phyloP scores from a whole-genome alignment of 1,284 basidiomycete species.

The Rhodofomes roseus region DNA sequence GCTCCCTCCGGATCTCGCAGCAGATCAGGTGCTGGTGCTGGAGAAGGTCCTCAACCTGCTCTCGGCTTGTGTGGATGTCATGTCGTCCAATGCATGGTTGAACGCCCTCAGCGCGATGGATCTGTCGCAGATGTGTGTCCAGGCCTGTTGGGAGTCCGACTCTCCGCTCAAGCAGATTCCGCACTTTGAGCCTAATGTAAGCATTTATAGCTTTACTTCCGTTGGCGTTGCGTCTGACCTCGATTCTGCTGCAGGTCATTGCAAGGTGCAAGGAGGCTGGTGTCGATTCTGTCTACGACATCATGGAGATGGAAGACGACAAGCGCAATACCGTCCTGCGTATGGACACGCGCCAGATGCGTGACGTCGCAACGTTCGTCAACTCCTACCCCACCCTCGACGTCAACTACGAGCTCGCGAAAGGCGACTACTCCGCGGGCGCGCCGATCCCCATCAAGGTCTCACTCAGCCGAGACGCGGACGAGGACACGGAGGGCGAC shows the following conservation, averaged over 20 bases:
- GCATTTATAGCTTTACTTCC: conserved; percentile 13
- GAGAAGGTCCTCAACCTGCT: conserved; percentile 89
- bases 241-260: conserved; percentile 50
- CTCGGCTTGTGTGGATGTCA: conserved; percentile 95
- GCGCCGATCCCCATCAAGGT: conserved; percentile 83
- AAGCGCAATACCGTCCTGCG: conserved; percentile 78
- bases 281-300: conserved; percentile 88
- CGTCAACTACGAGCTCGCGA: conserved; percentile 77
- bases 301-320: conserved; percentile 96
- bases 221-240: not conserved
- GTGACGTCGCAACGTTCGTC: conserved; percentile 88
- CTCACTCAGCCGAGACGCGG: conserved; percentile 77
- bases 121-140: conserved; percentile 98
- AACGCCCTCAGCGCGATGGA: conserved; percentile 98
- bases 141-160: conserved; percentile 97
- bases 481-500: conserved; percentile 76
- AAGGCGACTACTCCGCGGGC: conserved; percentile 81
- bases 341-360: conserved; percentile 87
- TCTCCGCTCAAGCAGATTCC: conserved; percentile 94
- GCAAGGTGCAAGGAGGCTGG: conserved; percentile 81
- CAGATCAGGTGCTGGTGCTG: conserved; percentile 85
- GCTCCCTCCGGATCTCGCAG: conserved; percentile 89
- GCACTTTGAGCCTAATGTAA: conserved; percentile 85
- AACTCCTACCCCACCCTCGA: conserved; percentile 95
- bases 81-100: conserved; percentile 95